These are phyloP conservation scores for Pseudocercospora crystallina DNA, from an alignment of 2,329 filamentous ascomycete species.

Conservation along the genomic window DNA sequence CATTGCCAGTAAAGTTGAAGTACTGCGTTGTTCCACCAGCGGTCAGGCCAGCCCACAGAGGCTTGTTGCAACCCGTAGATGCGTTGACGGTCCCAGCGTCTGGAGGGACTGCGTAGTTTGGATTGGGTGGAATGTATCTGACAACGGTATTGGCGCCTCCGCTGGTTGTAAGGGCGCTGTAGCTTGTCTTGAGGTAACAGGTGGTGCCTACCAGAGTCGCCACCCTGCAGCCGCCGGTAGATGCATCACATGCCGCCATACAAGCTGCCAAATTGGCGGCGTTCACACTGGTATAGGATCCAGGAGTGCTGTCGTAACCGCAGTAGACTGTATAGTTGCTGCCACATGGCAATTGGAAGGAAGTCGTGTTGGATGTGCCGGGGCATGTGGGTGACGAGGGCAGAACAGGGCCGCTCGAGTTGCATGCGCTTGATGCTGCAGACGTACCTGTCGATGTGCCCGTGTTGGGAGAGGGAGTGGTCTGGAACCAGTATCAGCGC, in stretches of 20 bases:
- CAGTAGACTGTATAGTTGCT: slow-evolving; percentile 22
- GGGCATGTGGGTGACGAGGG: slow-evolving; percentile 9
- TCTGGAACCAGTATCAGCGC: too few species aligned
- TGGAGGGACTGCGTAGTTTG: slow-evolving; percentile 18
- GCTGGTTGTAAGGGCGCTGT: slow-evolving; percentile 5
- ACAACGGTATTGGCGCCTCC: neutral
- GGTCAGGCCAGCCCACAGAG: slow-evolving; percentile 22
- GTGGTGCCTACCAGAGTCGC: slow-evolving; percentile 13
- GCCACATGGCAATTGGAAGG: slow-evolving; percentile 19
- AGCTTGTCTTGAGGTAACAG: slow-evolving; percentile 25
- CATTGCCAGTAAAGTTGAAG: slow-evolving; percentile 20
- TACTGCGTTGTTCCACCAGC: slow-evolving; percentile 20
- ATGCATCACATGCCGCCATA: slow-evolving; percentile 19
- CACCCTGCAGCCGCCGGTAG: slow-evolving; percentile 8
- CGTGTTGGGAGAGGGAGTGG: too few species aligned
- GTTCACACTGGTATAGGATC: neutral
- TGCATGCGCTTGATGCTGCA: slow-evolving; percentile 5
- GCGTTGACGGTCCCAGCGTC: slow-evolving; percentile 16
- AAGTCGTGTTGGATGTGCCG: slow-evolving; percentile 7
- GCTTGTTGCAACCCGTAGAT: slow-evolving; percentile 27
- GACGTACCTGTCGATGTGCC: slow-evolving; percentile 11
- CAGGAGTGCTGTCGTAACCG: slow-evolving; percentile 16
- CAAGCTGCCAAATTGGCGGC: slow-evolving; percentile 16
- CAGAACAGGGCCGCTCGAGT: slow-evolving; percentile 3
- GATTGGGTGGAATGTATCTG: slow-evolving; percentile 20